Evolutionary conservation across 2,329 filamentous ascomycete genomes (phyloP), one percentile per base, ranked within the genome.

Genomic region (Alternaria arborescens): DNA sequence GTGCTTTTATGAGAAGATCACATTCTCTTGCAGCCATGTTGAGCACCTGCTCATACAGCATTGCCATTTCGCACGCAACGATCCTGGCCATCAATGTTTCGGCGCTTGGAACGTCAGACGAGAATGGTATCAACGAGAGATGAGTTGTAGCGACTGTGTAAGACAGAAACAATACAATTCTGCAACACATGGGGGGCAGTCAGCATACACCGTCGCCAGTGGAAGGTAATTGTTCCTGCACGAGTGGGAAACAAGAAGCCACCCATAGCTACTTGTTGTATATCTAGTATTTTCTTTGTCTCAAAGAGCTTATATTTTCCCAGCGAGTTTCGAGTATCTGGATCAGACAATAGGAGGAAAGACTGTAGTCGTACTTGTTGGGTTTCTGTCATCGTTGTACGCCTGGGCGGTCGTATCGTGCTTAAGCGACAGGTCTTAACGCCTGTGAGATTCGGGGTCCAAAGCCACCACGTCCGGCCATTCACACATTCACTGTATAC

Each of bases 41-140:
- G 79, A 81, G 16, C 78, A 84, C 26, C 85, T 87, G 20, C 81
- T 91, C 30, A 87, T 89, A 71, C 88, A 87, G 24, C 86, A 92
- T 77, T 94, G 91, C 77, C 91, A 93, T 78, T 88, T 88, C 67
- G 89, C 91, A 6, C 88, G 91, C 60, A 92, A 91, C 73, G 88
- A 92, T 68, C 87, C 87, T 1, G 83, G 85, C 62, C 90, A 93
- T 74, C 83, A 87, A 68, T 93, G 91, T 77, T 86, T 86, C 65
- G 84, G 88, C 11, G 86, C 91, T 56, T 89, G 90, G 79, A 86
- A 86, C 40, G 82, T 91, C 61, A 80, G 77, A 64, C 84, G 87
- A 24, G 81, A 87, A 63, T 86, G 86, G 72, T 87, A 85, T 82
- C 81, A 83, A 30, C 78, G 76, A 5, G 81, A 52, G 32, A 32